Evolutionary conservation across 148 eudicot species (phyloP).

Genomic region (Persicaria maculosa): DNA sequence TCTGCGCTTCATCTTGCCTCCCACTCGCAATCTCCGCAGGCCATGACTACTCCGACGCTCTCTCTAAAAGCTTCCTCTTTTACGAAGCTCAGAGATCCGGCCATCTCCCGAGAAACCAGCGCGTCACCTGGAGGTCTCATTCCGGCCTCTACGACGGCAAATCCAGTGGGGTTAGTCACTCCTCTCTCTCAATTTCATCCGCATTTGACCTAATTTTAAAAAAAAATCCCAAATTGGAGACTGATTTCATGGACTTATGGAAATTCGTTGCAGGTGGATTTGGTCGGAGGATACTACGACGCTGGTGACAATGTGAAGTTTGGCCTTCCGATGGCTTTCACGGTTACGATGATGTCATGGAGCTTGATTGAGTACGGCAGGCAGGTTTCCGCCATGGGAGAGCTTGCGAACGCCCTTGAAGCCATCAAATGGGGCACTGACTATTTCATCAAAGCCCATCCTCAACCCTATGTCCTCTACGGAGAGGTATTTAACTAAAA

Average conservation of each 20-base stretch:
- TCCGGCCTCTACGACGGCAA: slow-evolving; percentile 86
- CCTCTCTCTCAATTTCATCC: not conserved
- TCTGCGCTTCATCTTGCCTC: slow-evolving; percentile 1
- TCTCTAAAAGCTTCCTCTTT: slow-evolving; percentile 75
- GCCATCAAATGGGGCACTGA: slow-evolving; percentile 99
- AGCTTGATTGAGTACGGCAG: slow-evolving; percentile 79
- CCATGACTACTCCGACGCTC: slow-evolving; percentile 76
- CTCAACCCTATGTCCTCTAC: slow-evolving; percentile 78
- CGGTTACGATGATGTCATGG: slow-evolving; percentile 95
- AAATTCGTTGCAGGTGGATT: slow-evolving; percentile 58
- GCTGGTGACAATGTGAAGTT: slow-evolving; percentile 99
- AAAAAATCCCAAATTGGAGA: not conserved
- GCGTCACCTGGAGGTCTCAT: slow-evolving; percentile 83
- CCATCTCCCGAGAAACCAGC: slow-evolving; percentile 58
- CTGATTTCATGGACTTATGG: not conserved
- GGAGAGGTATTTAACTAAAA: slow-evolving; percentile 58
- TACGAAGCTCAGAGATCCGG: slow-evolving; percentile 98
- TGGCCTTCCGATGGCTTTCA: slow-evolving; percentile 98
- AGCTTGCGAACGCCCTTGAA: slow-evolving; percentile 72
- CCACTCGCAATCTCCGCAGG: slow-evolving; percentile 31
- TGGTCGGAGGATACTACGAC: slow-evolving; percentile 98
- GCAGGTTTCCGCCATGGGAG: slow-evolving; percentile 74
- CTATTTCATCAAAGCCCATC: slow-evolving; percentile 90
- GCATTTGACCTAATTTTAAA: not conserved
- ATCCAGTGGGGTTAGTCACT: slow-evolving; percentile 53